A percentile compares a stretch with the other conserved stretches of the same genome.
Conservation (phyloP, 2,329 filamentous ascomycete species). For the Clonostachys sp. region DNA sequence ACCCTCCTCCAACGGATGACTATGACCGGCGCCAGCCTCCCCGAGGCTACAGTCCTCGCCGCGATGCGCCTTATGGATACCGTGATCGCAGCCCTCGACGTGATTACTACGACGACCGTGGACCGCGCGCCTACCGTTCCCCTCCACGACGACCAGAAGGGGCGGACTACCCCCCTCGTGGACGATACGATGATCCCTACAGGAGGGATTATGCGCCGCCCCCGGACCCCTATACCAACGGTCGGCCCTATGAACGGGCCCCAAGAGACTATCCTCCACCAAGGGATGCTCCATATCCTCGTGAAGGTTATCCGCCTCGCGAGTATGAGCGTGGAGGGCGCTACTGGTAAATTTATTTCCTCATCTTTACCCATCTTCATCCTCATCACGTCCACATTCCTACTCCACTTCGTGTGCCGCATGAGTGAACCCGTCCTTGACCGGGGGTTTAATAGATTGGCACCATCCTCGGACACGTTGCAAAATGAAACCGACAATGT, state of each 20-base stretch:
- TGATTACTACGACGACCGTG: conserved; percentile 83
- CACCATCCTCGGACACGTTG: conserved; percentile 3
- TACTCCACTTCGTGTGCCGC: conserved; percentile 1
- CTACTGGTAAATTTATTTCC: conserved; percentile 39
- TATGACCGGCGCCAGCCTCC: conserved; percentile 76
- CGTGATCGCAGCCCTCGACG: conserved; percentile 83
- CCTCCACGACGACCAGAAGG: conserved; percentile 74
- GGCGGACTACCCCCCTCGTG: conserved; percentile 63
- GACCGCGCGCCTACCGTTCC: conserved; percentile 63
- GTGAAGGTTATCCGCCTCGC: conserved; percentile 33
- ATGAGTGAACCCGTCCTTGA: conserved; percentile 21
- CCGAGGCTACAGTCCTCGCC: conserved; percentile 79
- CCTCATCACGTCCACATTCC: background rate
- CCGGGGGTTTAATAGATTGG: conserved; percentile 24
- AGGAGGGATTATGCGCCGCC: conserved; percentile 63
- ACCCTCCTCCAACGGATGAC: conserved; percentile 64
- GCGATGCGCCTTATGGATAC: conserved; percentile 67
- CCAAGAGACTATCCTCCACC: conserved; percentile 43
- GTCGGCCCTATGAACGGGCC: conserved; percentile 51
- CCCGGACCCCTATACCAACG: conserved; percentile 54
- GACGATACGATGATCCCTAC: conserved; percentile 75
- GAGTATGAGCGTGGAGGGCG: conserved; percentile 46
- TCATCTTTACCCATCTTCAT: conserved; percentile 11
- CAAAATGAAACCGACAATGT: too few species aligned
- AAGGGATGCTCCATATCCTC: conserved; percentile 29